Conservation (phyloP, 1,284 basidiomycete species). For the Ustilago loliicola region DNA sequence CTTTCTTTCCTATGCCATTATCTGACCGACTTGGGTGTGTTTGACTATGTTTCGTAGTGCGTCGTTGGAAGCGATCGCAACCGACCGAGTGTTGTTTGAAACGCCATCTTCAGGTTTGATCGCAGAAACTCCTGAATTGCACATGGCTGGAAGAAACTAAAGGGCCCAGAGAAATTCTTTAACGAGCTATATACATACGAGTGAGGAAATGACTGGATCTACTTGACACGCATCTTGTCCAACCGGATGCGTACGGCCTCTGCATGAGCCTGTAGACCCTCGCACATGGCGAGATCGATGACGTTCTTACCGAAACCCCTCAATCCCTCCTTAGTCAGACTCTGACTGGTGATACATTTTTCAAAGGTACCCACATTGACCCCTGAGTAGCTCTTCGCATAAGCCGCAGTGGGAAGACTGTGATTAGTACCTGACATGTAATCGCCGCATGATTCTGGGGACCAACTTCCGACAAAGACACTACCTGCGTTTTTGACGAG, state of each 20-base stretch:
- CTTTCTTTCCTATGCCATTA: background rate
- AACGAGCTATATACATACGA: background rate
- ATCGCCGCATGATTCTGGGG: conserved; percentile 93
- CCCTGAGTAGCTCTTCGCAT: conserved; percentile 96
- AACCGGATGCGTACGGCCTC: conserved; percentile 71
- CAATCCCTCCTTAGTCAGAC: conserved; percentile 85
- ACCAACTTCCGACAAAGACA: conserved; percentile 84
- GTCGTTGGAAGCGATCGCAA: too few relatives aligned
- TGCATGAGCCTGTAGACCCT: conserved; percentile 94
- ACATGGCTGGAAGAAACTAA: too few relatives aligned
- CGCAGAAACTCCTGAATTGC: background rate
- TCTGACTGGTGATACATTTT: conserved; percentile 97
- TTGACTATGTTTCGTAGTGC: too few relatives aligned
- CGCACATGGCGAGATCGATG: conserved; percentile 89
- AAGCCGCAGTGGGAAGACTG: conserved; percentile 79
- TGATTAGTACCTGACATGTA: conserved; percentile 99
- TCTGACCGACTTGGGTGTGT: too few relatives aligned
- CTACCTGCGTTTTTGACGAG: conserved; percentile 77
- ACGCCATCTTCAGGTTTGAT: too few relatives aligned
- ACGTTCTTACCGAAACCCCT: conserved; percentile 87
- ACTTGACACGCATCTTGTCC: conserved; percentile 19
- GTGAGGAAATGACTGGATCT: background rate
- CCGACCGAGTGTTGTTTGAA: too few relatives aligned
- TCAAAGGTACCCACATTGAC: conserved; percentile 98
- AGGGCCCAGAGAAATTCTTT: too few relatives aligned